phyloP scores from a whole-genome alignment of 257 asterid genomes.

The Solanum sitiens region DNA sequence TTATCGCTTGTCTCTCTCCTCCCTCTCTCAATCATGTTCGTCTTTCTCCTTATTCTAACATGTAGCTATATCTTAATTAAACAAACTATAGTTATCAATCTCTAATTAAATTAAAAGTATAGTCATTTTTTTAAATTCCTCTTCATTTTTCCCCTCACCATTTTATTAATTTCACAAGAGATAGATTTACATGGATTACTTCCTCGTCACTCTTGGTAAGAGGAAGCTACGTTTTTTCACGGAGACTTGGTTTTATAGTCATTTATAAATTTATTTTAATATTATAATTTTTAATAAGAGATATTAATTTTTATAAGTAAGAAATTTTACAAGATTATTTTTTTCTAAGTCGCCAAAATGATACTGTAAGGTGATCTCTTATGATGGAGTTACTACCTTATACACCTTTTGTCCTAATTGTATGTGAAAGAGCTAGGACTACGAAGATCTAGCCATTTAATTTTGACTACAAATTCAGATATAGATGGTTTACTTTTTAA shows the following conservation, averaged over 20 bases:
- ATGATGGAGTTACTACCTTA: neutral
- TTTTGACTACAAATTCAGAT: neutral
- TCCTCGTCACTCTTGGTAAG: neutral
- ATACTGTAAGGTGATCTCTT: neutral
- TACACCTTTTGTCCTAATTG: neutral
- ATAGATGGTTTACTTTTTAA: too few relatives aligned
- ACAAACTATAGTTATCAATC: too few relatives aligned
- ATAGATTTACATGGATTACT: neutral
- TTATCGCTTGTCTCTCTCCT: too few relatives aligned
- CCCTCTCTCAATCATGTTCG: too few relatives aligned
- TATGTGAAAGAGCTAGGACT: neutral
- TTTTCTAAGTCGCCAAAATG: neutral
- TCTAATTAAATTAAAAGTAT: too few relatives aligned
- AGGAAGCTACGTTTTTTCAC: neutral
- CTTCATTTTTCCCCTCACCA: neutral
- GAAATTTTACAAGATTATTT: too few relatives aligned
- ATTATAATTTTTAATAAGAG: too few relatives aligned
- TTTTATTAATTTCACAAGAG: neutral
- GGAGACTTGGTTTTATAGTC: neutral
- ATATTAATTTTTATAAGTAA: too few relatives aligned
- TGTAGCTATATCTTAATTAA: neutral
- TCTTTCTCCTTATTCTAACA: too few relatives aligned
- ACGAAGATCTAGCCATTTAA: neutral
- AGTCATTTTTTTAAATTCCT: neutral
- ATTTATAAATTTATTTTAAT: too few relatives aligned